Conservation (phyloP, 306 rosid species). For the Adenanthera pavonina region DNA sequence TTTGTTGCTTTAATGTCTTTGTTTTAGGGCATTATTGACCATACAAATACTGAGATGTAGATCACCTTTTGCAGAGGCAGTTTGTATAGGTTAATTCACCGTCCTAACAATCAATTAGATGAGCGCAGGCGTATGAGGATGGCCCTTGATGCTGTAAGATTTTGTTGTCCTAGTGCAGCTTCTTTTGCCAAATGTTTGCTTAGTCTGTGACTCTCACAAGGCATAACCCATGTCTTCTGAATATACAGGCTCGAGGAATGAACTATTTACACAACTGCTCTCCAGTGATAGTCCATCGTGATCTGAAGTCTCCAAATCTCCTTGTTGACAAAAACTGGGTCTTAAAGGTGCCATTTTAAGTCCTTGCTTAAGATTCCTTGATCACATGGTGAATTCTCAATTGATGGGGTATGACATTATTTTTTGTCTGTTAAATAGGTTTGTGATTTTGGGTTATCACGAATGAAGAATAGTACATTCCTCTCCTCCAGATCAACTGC, state of each 20-base stretch:
- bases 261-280: constrained; percentile 87
- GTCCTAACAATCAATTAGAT: constrained; percentile 90
- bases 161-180: constrained; percentile 37
- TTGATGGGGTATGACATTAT: not conserved
- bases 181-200: constrained; percentile 21
- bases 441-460: constrained; percentile 93
- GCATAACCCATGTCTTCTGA: constrained; percentile 29
- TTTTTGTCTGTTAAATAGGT: constrained; percentile 59
- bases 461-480: constrained; percentile 92
- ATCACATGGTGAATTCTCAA: not conserved
- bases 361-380: constrained; percentile 21
- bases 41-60: constrained; percentile 40
- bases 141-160: constrained; percentile 93
- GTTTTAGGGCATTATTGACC: constrained; percentile 17
- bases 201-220: constrained; percentile 26
- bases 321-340: constrained; percentile 94
- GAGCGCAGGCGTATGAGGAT: constrained; percentile 85
- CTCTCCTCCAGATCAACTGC: constrained; percentile 98
- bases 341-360: constrained; percentile 65
- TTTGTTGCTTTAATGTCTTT: constrained; percentile 17
- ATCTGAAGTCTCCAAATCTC: constrained; percentile 95
- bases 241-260: constrained; percentile 92
- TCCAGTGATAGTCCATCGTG: constrained; percentile 88
- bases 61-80: constrained; percentile 79
- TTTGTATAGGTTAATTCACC: constrained; percentile 88